Conservation (phyloP, 371 early-diverging fungal species). For the Parasitella parasitica region DNA sequence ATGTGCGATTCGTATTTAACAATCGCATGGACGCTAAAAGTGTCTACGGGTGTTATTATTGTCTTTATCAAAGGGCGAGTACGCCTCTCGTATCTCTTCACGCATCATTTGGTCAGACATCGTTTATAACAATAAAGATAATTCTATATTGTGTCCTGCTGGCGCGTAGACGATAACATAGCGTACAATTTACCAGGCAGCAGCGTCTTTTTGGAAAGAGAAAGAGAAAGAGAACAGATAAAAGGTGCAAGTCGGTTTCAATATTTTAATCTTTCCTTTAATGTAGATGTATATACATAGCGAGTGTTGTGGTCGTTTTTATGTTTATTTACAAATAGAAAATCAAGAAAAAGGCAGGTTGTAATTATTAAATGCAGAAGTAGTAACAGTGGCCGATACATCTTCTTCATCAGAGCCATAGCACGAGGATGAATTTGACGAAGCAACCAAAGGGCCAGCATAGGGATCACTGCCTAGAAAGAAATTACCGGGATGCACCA, state of each 20-base stretch:
- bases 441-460: conserved; percentile 20
- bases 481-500: conserved; percentile 37
- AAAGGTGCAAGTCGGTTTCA: not conserved
- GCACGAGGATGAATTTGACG: conserved; percentile 27
- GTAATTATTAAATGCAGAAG: not conserved
- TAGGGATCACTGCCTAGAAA: conserved; percentile 35
- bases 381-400: not conserved
- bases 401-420: conserved; percentile 36
- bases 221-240: not conserved
- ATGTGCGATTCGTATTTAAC: conserved; percentile 64
- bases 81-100: conserved; percentile 9
- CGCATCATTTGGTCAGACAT: conserved; percentile 7
- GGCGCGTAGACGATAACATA: no score
- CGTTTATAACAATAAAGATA: not conserved
- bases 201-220: no score
- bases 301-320: not conserved
- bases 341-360: conserved; percentile 47
- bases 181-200: no score
- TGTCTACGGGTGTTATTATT: conserved; percentile 37
- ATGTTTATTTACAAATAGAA: conserved; percentile 72
- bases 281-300: conserved; percentile 1
- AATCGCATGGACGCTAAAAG: conserved; percentile 33
- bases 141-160: not conserved
- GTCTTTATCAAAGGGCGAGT: conserved; percentile 44
- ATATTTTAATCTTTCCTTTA: not conserved